These are phyloP conservation scores for Tricholoma matsutake DNA, from an alignment of 768 basidiomycete genomes.

Conservation along the genomic window DNA sequence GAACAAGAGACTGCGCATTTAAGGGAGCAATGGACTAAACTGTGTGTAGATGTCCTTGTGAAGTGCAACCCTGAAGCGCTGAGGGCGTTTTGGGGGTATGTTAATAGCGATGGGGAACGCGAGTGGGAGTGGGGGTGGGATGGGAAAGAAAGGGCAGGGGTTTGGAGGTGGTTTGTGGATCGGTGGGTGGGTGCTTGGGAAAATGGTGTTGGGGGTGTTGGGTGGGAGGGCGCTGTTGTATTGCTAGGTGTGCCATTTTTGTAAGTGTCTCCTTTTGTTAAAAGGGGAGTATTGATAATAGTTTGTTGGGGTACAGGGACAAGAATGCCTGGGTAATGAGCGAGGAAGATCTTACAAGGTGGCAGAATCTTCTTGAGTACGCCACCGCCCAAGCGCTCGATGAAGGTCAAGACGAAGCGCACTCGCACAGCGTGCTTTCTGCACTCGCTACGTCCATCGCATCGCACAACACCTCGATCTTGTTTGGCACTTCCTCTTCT, in stretches of 20 bases:
- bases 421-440: constrained; percentile 52
- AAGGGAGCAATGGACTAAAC: constrained; percentile 52
- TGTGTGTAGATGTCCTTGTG: constrained; percentile 55
- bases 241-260: constrained; percentile 65
- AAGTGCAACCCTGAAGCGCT: constrained; percentile 47
- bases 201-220: constrained; percentile 16
- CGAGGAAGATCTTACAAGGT: constrained; percentile 51
- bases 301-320: constrained; percentile 25
- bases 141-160: constrained; percentile 38
- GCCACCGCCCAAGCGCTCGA: constrained; percentile 58
- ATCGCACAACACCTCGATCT: constrained; percentile 5
- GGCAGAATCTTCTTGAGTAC: constrained; percentile 56
- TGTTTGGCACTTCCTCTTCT: neutral
- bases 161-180: constrained; percentile 59
- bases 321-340: constrained; percentile 48
- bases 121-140: constrained; percentile 30
- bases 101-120: constrained; percentile 17
- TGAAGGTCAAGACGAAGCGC: constrained; percentile 40
- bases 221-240: constrained; percentile 53
- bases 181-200: constrained; percentile 49
- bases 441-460: constrained; percentile 46
- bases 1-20: constrained; percentile 35
- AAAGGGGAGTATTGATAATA: constrained; percentile 6
- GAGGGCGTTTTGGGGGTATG: constrained; percentile 51
- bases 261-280: constrained; percentile 23